These are phyloP conservation scores for Lasiodiplodia hormozganensis DNA, from an alignment of 2,329 filamentous ascomycete species.

Conservation along the genomic window DNA sequence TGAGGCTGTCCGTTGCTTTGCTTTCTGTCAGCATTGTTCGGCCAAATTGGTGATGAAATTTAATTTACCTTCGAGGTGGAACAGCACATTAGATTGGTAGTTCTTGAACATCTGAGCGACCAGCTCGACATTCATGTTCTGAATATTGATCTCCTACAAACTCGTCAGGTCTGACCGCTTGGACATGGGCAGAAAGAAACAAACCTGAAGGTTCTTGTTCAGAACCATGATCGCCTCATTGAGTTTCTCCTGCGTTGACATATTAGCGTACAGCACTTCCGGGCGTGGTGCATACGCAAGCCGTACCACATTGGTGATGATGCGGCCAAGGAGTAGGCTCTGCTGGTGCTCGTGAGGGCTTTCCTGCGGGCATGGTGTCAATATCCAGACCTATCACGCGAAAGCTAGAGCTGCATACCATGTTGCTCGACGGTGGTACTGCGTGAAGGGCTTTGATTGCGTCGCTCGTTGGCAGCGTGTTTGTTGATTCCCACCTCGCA, in stretches of 20 bases:
- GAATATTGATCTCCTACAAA: slow-evolving; percentile 88
- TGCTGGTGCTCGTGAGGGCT: slow-evolving; percentile 98
- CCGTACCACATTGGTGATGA: slow-evolving; percentile 96
- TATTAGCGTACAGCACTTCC: slow-evolving; percentile 3
- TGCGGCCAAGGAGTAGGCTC: slow-evolving; percentile 87
- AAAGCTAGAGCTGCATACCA: slow-evolving; percentile 36
- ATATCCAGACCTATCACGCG: not conserved
- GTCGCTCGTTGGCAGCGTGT: slow-evolving; percentile 13
- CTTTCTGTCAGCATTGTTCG: slow-evolving; percentile 6
- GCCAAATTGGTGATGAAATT: not conserved
- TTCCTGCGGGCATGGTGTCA: slow-evolving; percentile 64
- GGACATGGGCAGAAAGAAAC: not conserved
- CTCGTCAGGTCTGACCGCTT: not conserved
- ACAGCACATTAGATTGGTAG: slow-evolving; percentile 96
- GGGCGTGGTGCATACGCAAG: not conserved
- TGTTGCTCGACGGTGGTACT: slow-evolving; percentile 30
- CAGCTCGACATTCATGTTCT: slow-evolving; percentile 98
- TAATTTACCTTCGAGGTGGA: slow-evolving; percentile 87
- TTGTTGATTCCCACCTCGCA: slow-evolving; percentile 17
- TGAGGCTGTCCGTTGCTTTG: slow-evolving; percentile 80
- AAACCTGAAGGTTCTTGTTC: slow-evolving; percentile 90
- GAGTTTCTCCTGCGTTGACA: slow-evolving; percentile 79
- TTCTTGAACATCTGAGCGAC: slow-evolving; percentile 99
- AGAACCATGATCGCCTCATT: slow-evolving; percentile 92
- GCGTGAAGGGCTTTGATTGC: slow-evolving; percentile 12